Percentiles rank a stretch among this genome's conserved stretches.
phyloP scores from a whole-genome alignment of 139 green algal species.

The Tetraselmis striata region DNA sequence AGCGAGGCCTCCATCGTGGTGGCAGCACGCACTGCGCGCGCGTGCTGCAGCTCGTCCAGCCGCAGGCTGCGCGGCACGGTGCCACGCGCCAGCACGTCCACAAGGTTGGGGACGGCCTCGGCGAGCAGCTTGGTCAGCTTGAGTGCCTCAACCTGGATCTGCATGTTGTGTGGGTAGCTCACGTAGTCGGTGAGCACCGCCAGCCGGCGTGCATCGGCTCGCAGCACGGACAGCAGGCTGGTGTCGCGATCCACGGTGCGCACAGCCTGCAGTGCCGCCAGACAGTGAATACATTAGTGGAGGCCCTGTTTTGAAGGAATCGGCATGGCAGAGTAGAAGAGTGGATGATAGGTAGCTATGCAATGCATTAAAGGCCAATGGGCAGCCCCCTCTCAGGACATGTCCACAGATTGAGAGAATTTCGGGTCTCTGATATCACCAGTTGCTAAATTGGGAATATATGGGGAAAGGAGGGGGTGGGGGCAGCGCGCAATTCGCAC shows the following conservation, averaged over 20 bases:
- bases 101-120: conserved; percentile 46
- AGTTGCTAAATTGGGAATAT: too few relatives aligned
- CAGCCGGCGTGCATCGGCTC: conserved; percentile 30
- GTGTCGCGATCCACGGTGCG: not conserved
- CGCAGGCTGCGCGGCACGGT: not conserved
- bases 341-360: too few relatives aligned
- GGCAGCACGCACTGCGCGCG: not conserved
- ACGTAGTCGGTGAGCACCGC: conserved; percentile 52
- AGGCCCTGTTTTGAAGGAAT: too few relatives aligned
- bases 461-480: too few relatives aligned
- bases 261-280: not conserved
- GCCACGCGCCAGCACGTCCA: conserved; percentile 41
- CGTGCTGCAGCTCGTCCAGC: not conserved
- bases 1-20: not conserved
- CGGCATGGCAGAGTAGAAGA: too few relatives aligned
- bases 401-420: too few relatives aligned
- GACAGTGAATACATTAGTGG: too few relatives aligned
- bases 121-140: conserved; percentile 32
- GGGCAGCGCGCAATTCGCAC: too few relatives aligned
- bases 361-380: too few relatives aligned
- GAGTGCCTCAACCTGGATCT: conserved; percentile 57
- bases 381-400: too few relatives aligned
- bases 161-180: conserved; percentile 46
- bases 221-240: conserved; percentile 19
- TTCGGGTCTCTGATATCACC: too few relatives aligned